Evolutionary conservation across 1,284 basidiomycete genomes (phyloP).

Genomic region (Cryptococcus neoformans): DNA sequence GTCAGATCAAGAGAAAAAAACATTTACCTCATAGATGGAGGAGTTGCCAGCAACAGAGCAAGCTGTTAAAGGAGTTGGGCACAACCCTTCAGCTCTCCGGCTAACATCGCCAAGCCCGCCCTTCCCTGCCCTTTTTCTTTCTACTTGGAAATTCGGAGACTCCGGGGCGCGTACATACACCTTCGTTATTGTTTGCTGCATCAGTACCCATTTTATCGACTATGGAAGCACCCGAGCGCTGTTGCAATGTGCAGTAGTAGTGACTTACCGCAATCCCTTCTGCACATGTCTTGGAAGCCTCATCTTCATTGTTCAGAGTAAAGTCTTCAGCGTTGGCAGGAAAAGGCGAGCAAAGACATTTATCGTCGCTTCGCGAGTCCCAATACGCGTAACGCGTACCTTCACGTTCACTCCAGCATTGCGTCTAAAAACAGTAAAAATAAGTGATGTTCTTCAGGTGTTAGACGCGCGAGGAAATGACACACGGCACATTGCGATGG

Average conservation of each 20-base stretch:
- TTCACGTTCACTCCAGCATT: constrained; percentile 2
- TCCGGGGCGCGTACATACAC: neutral
- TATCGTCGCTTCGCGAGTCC: neutral
- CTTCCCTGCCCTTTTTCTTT: neutral
- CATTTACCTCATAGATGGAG: constrained; percentile 1
- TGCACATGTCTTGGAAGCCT: neutral
- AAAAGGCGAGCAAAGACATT: constrained; percentile 6
- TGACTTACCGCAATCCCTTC: neutral
- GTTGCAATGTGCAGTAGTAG: neutral
- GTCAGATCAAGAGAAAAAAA: no score
- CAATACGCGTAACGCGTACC: constrained; percentile 7
- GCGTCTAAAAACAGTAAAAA: neutral
- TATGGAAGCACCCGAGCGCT: neutral
- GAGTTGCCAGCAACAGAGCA: constrained; percentile 8
- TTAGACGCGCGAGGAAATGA: no score
- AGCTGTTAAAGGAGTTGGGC: constrained; percentile 11
- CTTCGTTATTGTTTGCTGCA: neutral
- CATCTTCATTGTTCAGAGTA: neutral
- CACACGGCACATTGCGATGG: no score
- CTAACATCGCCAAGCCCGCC: neutral
- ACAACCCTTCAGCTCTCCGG: neutral
- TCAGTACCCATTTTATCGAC: no score
- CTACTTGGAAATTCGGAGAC: neutral
- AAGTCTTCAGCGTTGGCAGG: neutral
- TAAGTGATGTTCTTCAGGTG: no score